These are phyloP conservation scores for Beta corolliflora DNA, from an alignment of 179 eudicot genomes.

Conservation along the genomic window DNA sequence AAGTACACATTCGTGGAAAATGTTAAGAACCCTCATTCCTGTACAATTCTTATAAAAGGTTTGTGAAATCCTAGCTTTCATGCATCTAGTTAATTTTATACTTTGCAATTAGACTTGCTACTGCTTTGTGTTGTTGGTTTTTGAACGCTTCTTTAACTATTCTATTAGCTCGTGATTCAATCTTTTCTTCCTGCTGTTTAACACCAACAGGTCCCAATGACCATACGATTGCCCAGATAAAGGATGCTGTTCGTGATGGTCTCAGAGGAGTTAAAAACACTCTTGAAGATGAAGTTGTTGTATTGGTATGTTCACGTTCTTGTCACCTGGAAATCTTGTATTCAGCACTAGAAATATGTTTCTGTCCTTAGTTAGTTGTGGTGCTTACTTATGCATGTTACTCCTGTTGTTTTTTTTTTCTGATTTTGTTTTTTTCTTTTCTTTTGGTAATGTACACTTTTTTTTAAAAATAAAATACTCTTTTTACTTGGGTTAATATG, in stretches of 20 bases:
- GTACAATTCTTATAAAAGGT: constrained; percentile 95
- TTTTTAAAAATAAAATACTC: neutral
- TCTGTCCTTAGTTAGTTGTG: neutral
- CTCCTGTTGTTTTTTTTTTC: too few relatives aligned
- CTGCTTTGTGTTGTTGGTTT: neutral
- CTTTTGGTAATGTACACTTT: too few relatives aligned
- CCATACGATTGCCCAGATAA: constrained; percentile 96
- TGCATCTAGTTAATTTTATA: constrained; percentile 4
- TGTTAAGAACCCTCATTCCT: constrained; percentile 90
- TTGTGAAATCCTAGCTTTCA: neutral
- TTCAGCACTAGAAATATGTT: neutral
- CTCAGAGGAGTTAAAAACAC: constrained; percentile 93
- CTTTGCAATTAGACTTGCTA: neutral
- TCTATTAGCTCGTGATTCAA: neutral
- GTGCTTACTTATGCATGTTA: neutral
- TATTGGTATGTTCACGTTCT: constrained; percentile 49
- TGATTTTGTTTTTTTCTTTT: too few relatives aligned
- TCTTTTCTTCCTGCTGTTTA: constrained; percentile 8
- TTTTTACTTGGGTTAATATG: neutral
- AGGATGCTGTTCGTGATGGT: constrained; percentile 99
- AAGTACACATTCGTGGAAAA: constrained; percentile 96
- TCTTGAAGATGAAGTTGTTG: constrained; percentile 87
- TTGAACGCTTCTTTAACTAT: neutral
- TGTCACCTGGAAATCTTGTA: neutral
- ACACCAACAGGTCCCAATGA: constrained; percentile 82